Base-by-base conservation (phyloP, 1,284 basidiomycete genomes). In the Ustilago shanxiensis region DNA sequence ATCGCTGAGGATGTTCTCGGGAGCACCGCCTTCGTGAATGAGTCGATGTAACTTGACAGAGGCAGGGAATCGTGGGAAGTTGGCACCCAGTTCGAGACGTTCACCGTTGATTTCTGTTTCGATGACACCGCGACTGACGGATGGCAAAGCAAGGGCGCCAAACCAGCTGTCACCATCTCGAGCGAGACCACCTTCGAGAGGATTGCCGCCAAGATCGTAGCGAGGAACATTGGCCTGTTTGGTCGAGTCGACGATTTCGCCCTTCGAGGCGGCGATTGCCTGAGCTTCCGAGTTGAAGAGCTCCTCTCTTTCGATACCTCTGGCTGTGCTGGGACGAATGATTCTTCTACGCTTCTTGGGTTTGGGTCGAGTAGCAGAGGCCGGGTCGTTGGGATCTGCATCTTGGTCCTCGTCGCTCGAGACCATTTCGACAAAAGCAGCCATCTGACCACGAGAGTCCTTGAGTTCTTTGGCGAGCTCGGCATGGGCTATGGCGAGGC, bases 61-160 rank as follows among this genome's bases (percentile, higher is more conserved):
- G 5, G 83, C 81, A 7, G 83, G 81, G 59, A 76, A 79, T n/a
- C 77, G 66, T 6, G 82, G 81, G 53, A 85, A 68, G 66, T 80
- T 75, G 63, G 81, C 72, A 47, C 77, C 72, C 10, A 85, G 73
- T 72, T 85, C 82, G 63, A 85, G 70, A 52, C 72, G 56, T 57
- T 85, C 82, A 41, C 83, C 83, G 50, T 81, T 74, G 67, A 83
- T 83, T 45, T 81, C 74, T 22, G 83, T 83, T 56, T 80, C 72
- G 56, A 85, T 77, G 37, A 79, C 75, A 28, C 79, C 73, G 4
- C 83, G 74, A 37, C 78, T 79, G 66, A 84, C 81, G 50, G 78
- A 80, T 10, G 83, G 83, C 28, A 85, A 59, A 24, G 83, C 83
- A 2, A 84, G 70, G 16, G 81, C 82, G 28, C 83, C 83, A 39